phyloP scores from a whole-genome alignment of 192 early-diverging fungal species.

The Coemansia sp. region DNA sequence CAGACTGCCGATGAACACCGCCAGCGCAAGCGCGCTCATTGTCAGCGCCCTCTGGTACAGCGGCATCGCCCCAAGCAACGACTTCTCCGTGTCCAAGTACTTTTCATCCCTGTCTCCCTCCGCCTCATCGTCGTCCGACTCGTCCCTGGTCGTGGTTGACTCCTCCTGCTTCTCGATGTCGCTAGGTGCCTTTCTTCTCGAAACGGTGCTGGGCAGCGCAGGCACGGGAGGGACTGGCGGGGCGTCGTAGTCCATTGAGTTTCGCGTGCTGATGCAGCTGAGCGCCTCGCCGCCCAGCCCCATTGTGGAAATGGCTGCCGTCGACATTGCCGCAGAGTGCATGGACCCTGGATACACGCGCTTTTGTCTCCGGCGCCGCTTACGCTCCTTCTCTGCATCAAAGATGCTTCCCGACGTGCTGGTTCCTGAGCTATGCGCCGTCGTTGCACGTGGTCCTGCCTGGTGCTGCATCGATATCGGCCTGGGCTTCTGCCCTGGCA shows the following conservation, averaged over 20 bases:
- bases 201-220: neutral
- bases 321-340: conserved; percentile 3
- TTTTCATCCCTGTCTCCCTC: conserved; percentile 21
- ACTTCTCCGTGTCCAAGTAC: conserved; percentile 11
- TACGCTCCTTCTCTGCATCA: neutral
- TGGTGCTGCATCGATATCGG: neutral
- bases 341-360: neutral
- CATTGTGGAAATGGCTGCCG: neutral
- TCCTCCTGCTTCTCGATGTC: neutral
- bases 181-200: neutral
- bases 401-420: neutral
- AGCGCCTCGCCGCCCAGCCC: neutral
- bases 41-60: conserved; percentile 20
- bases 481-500: neutral
- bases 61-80: conserved; percentile 23
- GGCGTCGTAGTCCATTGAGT: neutral
- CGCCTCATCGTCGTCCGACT: neutral
- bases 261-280: neutral
- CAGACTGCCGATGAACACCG: conserved; percentile 42
- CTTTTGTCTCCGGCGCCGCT: neutral
- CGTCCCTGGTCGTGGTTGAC: neutral
- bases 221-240: neutral
- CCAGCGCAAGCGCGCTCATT: conserved; percentile 37
- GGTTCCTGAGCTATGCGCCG: neutral
- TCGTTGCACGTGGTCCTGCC: neutral